phyloP scores from a whole-genome alignment of 495 filamentous ascomycete species.

The Lentithecium fluviatile region DNA sequence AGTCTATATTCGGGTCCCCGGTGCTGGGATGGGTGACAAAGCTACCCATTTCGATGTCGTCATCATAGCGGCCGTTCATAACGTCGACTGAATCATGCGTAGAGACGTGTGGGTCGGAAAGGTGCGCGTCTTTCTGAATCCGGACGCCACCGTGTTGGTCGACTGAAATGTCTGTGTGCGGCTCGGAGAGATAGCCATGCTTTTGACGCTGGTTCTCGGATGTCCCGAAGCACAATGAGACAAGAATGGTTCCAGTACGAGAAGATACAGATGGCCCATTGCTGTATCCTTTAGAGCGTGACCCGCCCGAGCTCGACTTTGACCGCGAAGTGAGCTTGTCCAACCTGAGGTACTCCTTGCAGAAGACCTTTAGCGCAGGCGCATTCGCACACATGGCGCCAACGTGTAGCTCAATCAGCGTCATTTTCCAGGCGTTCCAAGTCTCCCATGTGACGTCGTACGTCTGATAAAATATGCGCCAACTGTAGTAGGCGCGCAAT shows the following conservation, averaged over 20 bases:
- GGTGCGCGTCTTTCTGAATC: not conserved
- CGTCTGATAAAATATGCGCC: slow-evolving; percentile 17
- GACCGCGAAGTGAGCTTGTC: slow-evolving; percentile 13
- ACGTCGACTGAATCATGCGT: no score
- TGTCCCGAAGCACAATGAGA: not conserved
- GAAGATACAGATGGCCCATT: not conserved
- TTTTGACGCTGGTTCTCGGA: not conserved
- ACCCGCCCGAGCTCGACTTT: not conserved
- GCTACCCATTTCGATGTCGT: no score
- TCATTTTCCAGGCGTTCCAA: slow-evolving; percentile 7
- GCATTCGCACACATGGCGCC: slow-evolving; percentile 24
- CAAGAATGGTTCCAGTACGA: not conserved
- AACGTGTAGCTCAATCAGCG: slow-evolving; percentile 20
- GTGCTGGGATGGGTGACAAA: no score
- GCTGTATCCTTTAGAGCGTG: not conserved
- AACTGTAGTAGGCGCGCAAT: slow-evolving; percentile 14
- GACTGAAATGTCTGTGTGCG: slow-evolving; percentile 4
- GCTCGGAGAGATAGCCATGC: slow-evolving; percentile 2
- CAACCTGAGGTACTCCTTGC: slow-evolving; percentile 16
- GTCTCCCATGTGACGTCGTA: slow-evolving; percentile 27
- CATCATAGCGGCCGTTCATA: no score
- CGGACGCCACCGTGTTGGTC: slow-evolving; percentile 3
- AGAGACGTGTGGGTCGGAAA: not conserved
- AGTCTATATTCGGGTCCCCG: no score
- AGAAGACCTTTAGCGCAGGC: slow-evolving; percentile 31